These are phyloP conservation scores for Solanum chiquidenum DNA, from an alignment of 257 asterid genomes.

Conservation along the genomic window DNA sequence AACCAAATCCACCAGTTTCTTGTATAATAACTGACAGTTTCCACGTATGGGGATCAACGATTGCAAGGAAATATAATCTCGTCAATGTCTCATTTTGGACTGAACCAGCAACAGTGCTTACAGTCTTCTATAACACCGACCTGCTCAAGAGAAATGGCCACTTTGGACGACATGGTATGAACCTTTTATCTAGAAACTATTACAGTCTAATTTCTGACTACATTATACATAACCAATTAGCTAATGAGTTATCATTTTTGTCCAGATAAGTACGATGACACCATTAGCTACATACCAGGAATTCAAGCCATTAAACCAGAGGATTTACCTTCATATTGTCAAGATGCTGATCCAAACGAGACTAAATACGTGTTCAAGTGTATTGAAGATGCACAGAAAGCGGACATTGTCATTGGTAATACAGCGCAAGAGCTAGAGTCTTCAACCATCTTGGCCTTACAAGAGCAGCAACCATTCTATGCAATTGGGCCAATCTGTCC, in stretches of 20 bases:
- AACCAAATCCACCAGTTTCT: slow-evolving; percentile 2
- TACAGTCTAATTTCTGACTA: background rate
- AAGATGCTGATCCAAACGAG: background rate
- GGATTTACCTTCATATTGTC: slow-evolving; percentile 9
- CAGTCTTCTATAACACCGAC: slow-evolving; percentile 26
- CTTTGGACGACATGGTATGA: slow-evolving; percentile 16
- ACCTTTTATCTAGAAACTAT: background rate
- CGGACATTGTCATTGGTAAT: slow-evolving; percentile 8
- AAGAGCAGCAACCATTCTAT: background rate
- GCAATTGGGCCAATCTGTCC: slow-evolving; percentile 15
- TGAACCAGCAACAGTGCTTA: slow-evolving; percentile 38
- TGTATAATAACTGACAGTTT: slow-evolving; percentile 48
- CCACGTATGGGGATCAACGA: slow-evolving; percentile 24
- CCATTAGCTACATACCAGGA: slow-evolving; percentile 16
- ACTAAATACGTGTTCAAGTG: slow-evolving; percentile 1
- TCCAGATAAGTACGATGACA: slow-evolving; percentile 4
- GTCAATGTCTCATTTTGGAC: slow-evolving; percentile 57
- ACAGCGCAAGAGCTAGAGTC: slow-evolving; percentile 16
- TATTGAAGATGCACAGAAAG: slow-evolving; percentile 4
- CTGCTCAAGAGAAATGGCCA: slow-evolving; percentile 35
- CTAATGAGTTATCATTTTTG: background rate
- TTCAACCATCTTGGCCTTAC: slow-evolving; percentile 3
- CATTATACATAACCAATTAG: background rate
- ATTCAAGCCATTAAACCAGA: background rate
- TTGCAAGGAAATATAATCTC: slow-evolving; percentile 28